phyloP scores from a whole-genome alignment of 2,329 filamentous ascomycete genomes.

The Acrocalymma vagum region DNA sequence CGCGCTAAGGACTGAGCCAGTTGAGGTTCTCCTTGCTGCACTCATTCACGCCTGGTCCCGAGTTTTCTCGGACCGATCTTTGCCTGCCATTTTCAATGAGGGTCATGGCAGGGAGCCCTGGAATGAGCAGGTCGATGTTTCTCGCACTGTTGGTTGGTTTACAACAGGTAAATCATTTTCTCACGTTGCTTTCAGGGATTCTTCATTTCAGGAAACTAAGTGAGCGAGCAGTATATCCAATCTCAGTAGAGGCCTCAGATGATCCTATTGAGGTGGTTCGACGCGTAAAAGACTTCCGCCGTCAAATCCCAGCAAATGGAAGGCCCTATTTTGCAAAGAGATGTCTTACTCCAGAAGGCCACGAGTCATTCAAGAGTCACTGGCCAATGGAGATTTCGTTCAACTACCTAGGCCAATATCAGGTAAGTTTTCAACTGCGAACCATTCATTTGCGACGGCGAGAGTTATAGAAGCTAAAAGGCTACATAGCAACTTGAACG shows the following conservation, averaged over 20 bases:
- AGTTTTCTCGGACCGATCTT: constrained; percentile 61
- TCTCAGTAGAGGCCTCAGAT: constrained; percentile 40
- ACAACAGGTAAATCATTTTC: constrained; percentile 55
- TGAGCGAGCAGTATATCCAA: constrained; percentile 51
- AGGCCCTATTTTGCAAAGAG: constrained; percentile 57
- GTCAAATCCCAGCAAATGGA: constrained; percentile 38
- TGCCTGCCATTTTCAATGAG: constrained; percentile 59
- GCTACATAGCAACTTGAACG: constrained; percentile 54
- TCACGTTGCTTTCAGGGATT: not conserved
- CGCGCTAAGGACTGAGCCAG: constrained; percentile 61
- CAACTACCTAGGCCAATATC: constrained; percentile 62
- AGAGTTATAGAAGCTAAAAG: too few relatives aligned
- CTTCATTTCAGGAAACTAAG: constrained; percentile 4
- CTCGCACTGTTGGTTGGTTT: constrained; percentile 69
- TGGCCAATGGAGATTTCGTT: constrained; percentile 66
- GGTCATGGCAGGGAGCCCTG: constrained; percentile 49
- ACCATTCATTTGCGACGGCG: too few relatives aligned
- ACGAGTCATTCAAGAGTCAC: constrained; percentile 41
- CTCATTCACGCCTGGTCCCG: constrained; percentile 64
- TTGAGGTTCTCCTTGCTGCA: constrained; percentile 65
- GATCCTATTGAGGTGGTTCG: constrained; percentile 60
- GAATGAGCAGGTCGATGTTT: constrained; percentile 59
- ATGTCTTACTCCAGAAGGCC: constrained; percentile 38
- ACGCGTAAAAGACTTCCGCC: constrained; percentile 63
- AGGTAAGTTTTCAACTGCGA: constrained; percentile 42